Evolutionary conservation across 2,329 filamentous ascomycete genomes (phyloP), one percentile per base, ranked within the genome.

Genomic region (Calonectria pteridis): DNA sequence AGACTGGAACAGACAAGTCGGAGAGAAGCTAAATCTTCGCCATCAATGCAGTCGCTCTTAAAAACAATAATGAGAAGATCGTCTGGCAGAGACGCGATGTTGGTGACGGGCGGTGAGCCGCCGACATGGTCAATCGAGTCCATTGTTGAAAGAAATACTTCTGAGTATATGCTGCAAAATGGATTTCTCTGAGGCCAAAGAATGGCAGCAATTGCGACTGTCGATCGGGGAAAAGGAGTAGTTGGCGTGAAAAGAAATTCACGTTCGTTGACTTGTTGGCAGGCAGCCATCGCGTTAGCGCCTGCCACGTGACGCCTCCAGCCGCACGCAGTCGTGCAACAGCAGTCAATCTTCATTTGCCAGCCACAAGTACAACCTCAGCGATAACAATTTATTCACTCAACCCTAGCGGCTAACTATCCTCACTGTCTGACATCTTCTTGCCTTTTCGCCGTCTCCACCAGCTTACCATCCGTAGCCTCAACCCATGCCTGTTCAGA

Each of bases 11-110:
- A 67, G 6, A 13, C n/a, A 18, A 67, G 35, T 0, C 65, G 65
- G 18, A 67, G 26, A 7, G 33, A 28, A 11, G n/a, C 20, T 11
- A 67, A 16, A 18, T 67, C 65, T 0, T 55, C 35, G 2, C 29
- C 33, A 4, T 23, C 14, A 10, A 67, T 40, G 9, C 3, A 14
- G 4, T 58, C 20, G 23, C 28, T 11, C 10, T 40, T 5, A 16
- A 67, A 43, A 16, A 67, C 31, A 14, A 20, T 35, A 9, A 37
- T 40, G 13, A 67, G 50, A n/a, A 67, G 23, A 29, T 67, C 50
- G 10, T 58, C 29, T 1, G 65, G 20, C 35, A 67, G 65, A 13
- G 35, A 31, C 1, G 50, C 46, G 35, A 67, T 55, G 26, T 7
- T 11, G 35, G 33, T 33, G 33, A 14, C 11, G 23, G 31, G 14